phyloP scores from a whole-genome alignment of 1,139 yeast species.

The Yamadazyma atlantica region DNA sequence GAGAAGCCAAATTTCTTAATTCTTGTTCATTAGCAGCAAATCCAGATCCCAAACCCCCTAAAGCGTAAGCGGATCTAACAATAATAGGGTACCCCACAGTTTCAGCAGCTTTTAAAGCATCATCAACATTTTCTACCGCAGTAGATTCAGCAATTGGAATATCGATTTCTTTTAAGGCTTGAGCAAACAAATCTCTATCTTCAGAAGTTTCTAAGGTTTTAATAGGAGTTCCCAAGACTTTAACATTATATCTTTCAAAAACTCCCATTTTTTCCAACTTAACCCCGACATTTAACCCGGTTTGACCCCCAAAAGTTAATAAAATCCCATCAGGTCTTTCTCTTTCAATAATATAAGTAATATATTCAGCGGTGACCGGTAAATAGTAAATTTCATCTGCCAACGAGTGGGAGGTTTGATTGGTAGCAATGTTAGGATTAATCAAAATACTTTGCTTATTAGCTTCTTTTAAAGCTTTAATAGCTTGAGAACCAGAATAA shows the following conservation, averaged over 20 bases:
- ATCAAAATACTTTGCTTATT: slow-evolving; percentile 81
- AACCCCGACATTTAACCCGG: slow-evolving; percentile 94
- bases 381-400: slow-evolving; percentile 94
- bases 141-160: slow-evolving; percentile 96
- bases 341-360: slow-evolving; percentile 88
- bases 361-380: slow-evolving; percentile 96
- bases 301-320: slow-evolving; percentile 97
- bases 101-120: slow-evolving; percentile 85
- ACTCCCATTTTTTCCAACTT: slow-evolving; percentile 92
- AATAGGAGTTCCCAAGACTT: slow-evolving; percentile 96
- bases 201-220: slow-evolving; percentile 93
- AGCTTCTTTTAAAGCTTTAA: slow-evolving; percentile 92
- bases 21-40: slow-evolving; percentile 84
- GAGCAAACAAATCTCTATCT: slow-evolving; percentile 94
- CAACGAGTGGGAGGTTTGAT: slow-evolving; percentile 92
- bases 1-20: slow-evolving; percentile 82
- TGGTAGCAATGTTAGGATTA: slow-evolving; percentile 97
- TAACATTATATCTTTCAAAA: slow-evolving; percentile 84
- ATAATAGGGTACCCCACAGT: slow-evolving; percentile 92
- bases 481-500: slow-evolving; percentile 97
- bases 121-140: slow-evolving; percentile 92
- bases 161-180: slow-evolving; percentile 88
- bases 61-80: slow-evolving; percentile 95
- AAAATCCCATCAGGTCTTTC: slow-evolving; percentile 96
- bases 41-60: slow-evolving; percentile 98